Conservation (phyloP, 441 rosid species). For the Brassica hybrid region DNA sequence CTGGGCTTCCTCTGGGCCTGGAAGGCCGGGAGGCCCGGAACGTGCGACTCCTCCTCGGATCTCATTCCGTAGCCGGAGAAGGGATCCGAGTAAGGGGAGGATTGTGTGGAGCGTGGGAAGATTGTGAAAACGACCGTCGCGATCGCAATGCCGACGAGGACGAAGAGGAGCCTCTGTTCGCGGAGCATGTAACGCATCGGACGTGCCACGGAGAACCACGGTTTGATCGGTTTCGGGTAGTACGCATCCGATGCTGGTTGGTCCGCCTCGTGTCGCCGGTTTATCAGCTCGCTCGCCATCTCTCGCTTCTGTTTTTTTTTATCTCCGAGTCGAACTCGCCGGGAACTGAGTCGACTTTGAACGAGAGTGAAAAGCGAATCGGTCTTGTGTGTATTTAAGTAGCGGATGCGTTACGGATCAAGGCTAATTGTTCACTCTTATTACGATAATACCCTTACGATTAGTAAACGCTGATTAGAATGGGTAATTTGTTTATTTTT, state of each 20-base stretch:
- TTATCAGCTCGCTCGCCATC: slow-evolving; percentile 86
- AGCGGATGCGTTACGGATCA: slow-evolving; percentile 28
- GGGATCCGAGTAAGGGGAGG: slow-evolving; percentile 36
- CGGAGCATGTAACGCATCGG: slow-evolving; percentile 66
- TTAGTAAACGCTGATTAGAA: neutral
- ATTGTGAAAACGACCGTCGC: slow-evolving; percentile 60
- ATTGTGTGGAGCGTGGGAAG: slow-evolving; percentile 45
- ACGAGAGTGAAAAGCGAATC: slow-evolving; percentile 33
- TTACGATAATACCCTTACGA: slow-evolving; percentile 25
- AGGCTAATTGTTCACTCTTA: slow-evolving; percentile 21
- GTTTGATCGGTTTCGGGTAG: slow-evolving; percentile 84
- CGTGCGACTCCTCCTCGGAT: no score
- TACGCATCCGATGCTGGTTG: slow-evolving; percentile 65
- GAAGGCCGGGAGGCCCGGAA: slow-evolving; percentile 8
- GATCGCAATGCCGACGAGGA: slow-evolving; percentile 67
- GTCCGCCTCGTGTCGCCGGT: slow-evolving; percentile 77
- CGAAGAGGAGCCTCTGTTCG: slow-evolving; percentile 65
- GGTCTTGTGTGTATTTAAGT: slow-evolving; percentile 30
- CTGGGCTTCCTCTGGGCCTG: slow-evolving; percentile 41
- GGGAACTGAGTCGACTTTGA: slow-evolving; percentile 41
- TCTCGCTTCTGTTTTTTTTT: slow-evolving; percentile 18
- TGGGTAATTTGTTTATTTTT: neutral
- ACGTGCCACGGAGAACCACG: slow-evolving; percentile 69
- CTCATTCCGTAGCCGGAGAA: slow-evolving; percentile 36
- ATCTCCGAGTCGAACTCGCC: slow-evolving; percentile 41